Base-by-base conservation (phyloP, 2,329 filamentous ascomycete genomes). In the Beauveria asiatica region DNA sequence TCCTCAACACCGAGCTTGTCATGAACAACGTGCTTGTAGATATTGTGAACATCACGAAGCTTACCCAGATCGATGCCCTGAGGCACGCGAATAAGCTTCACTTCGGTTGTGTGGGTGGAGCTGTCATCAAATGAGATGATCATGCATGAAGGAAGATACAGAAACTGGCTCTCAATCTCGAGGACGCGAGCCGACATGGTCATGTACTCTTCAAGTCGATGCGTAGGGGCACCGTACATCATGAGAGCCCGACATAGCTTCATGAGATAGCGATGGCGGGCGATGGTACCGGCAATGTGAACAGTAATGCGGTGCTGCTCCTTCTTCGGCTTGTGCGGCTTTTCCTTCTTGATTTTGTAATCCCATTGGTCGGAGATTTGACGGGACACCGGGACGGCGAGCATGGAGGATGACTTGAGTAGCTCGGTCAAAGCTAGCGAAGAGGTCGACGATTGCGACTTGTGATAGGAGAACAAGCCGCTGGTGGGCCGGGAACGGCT, bases 131-230 rank as follows among this genome's bases (percentile, higher is more conserved):
- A 96, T 5, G 90, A 93, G 69, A 96, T 88, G 60, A 97, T 89
- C 92, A 97, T 97, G 69, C 90, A 95, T 0, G 90, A 90, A 0
- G 92, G 92, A 33, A 96, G 84, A 70, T 96, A 97, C 23, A 96
- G 76, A 66, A 94, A 96, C 67, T 96, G 91, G 6, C 88, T 88
- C 65, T 96, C 89, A 17, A 96, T 92, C 72, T 92, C 89, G 42
- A 97, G 81, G 1, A 94, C 89, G n/a, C 89, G 83, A 1, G 92
- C 87, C 9, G 89, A 92, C 89, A 93, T 95, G 64, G 83, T 86
- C 83, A 97, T 87, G 72, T 96, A 96, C 70, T 96, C 89, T 72
- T 97, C 92, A 21, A 97, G 78, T 11, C 92, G 86, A 75, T 97
- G 92, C 0, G 92, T 96, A 1, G 92, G 92, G 1, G 92, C 92